These are phyloP conservation scores for Acanthamoeba healyi DNA, from an alignment of 208 protist genomes.

Conservation along the genomic window DNA sequence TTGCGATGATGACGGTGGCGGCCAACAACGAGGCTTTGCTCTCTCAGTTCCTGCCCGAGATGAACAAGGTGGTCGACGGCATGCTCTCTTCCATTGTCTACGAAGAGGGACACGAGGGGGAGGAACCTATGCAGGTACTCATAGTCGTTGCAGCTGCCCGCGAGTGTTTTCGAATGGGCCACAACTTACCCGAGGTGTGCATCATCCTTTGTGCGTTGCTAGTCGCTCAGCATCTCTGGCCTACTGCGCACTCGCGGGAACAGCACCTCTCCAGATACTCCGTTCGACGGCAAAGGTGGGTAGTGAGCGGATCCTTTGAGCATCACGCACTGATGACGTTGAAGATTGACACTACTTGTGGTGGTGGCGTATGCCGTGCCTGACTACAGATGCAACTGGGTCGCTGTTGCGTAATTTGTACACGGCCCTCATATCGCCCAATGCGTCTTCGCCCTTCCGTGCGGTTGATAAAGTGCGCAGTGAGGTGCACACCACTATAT, in stretches of 20 bases:
- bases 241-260: neutral
- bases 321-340: too few relatives aligned
- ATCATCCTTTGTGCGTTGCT: neutral
- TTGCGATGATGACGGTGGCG: slow-evolving; percentile 39
- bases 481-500: too few relatives aligned
- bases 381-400: neutral
- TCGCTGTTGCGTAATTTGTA: neutral
- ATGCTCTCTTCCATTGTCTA: neutral
- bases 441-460: neutral
- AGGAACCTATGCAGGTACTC: neutral
- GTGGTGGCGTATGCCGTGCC: neutral
- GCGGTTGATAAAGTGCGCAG: neutral
- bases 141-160: too few relatives aligned
- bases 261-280: neutral
- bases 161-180: too few relatives aligned
- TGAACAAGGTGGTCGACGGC: slow-evolving; percentile 22
- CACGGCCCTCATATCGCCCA: neutral
- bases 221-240: slow-evolving; percentile 10
- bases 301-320: too few relatives aligned
- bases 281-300: slow-evolving; percentile 16
- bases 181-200: too few relatives aligned
- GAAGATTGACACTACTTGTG: neutral
- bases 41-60: neutral
- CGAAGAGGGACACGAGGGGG: neutral
- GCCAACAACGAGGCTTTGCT: slow-evolving; percentile 36